phyloP scores from a whole-genome alignment of 73 alveolate species.

The Tetrahymena thermophila region DNA sequence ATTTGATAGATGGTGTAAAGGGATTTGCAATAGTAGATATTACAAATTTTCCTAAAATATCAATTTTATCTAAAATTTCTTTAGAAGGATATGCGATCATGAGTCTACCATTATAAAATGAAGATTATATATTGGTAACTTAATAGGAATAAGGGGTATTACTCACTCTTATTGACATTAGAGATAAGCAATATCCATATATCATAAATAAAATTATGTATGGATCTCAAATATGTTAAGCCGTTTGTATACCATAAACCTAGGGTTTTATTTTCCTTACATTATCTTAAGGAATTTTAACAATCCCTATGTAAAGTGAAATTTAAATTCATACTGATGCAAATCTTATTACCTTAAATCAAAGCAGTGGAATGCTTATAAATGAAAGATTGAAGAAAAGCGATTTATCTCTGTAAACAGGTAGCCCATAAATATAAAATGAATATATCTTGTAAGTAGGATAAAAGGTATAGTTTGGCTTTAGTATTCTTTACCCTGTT shows the following conservation, averaged over 20 bases:
- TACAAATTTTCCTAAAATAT: background rate
- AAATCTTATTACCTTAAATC: too few relatives aligned
- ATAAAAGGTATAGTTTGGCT: background rate
- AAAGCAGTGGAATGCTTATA: background rate
- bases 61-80: background rate
- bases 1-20: background rate
- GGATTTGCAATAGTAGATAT: background rate
- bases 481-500: background rate
- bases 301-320: background rate
- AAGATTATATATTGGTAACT: background rate
- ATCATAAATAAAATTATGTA: too few relatives aligned
- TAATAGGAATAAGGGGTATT: background rate
- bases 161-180: background rate
- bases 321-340: background rate
- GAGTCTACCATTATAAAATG: background rate
- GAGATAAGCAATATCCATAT: background rate
- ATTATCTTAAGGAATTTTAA: background rate
- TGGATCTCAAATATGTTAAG: background rate
- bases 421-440: background rate
- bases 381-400: too few relatives aligned
- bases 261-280: background rate
- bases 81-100: background rate
- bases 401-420: background rate
- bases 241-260: background rate
- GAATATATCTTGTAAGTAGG: background rate